Base-by-base conservation (phyloP, 768 basidiomycete genomes). In the Russula lepida region DNA sequence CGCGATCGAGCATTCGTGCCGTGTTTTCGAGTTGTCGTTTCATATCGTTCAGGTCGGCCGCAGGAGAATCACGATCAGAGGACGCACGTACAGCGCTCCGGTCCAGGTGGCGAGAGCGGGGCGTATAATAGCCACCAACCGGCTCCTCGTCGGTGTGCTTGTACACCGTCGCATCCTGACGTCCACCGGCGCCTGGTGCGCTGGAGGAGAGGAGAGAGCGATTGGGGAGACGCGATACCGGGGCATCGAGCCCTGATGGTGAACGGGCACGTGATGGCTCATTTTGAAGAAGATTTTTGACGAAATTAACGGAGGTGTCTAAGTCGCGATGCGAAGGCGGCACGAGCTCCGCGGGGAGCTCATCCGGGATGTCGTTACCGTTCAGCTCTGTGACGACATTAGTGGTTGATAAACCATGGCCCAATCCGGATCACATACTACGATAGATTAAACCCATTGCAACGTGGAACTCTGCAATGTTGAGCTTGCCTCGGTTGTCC, bases 371-470 rank as follows among this genome's bases (percentile, higher is more conserved):
- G 1, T 85, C 83, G 73, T 91, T 94, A 11, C 97, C 95, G 71
- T 95, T 97, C 25, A 99, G 79, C 47, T 84, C 95, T 98, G 15
- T 0, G 46, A 49, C 30, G 4, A 37, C 6, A 49, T 66, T 21
- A 59, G 53, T 7, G 9, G 30, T 23, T 17, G 46, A 4, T 19
- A 41, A 43, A 50, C 15, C 15, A n/a, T 15, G 11, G 32, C 13
- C 15, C 4, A 32, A 46, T 37, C 6, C 27, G 58, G 28, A 23
- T 63, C 28, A 82, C 90, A 67, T 75, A 98, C 95, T 81, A 70
- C 97, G 86, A 74, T 94, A 98, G 69, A 99, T 98, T 57, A 98
- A 77, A 55, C 91, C 93, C 95, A 99, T 99, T 0, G 97, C 97
- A 60, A 98, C 90, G 71, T 98, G 93, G 71, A 99, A 99, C 71